Conservation (phyloP, 1,284 basidiomycete genomes). For the Ustilago xerochloae region DNA sequence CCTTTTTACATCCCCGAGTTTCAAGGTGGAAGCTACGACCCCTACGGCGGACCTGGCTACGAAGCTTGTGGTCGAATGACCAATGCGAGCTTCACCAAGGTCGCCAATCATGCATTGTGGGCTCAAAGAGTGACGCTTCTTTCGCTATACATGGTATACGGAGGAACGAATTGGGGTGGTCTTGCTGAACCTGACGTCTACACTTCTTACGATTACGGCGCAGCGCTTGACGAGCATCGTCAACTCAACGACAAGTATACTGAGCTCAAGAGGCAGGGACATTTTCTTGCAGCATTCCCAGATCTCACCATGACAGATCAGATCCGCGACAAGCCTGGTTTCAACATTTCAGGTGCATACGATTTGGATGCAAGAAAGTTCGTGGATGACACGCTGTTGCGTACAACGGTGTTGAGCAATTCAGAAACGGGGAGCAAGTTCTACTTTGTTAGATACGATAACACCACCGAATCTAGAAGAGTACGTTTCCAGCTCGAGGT, state of each 20-base stretch:
- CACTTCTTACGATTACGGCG: conserved; percentile 70
- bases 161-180: conserved; percentile 78
- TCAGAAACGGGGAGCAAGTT: conserved; percentile 70
- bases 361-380: conserved; percentile 7
- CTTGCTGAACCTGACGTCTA: conserved; percentile 38
- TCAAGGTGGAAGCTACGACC: conserved; percentile 66
- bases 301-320: conserved; percentile 47
- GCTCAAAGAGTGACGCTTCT: conserved; percentile 48
- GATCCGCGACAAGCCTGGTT: conserved; percentile 22
- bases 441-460: conserved; percentile 76
- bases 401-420: conserved; percentile 40
- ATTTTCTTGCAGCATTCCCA: conserved; percentile 45
- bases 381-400: conserved; percentile 8
- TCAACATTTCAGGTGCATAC: conserved; percentile 21
- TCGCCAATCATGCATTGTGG: conserved; percentile 38
- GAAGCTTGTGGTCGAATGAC: conserved; percentile 43
- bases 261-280: conserved; percentile 51
- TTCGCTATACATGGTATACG: conserved; percentile 76
- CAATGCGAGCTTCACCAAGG: conserved; percentile 40
- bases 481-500: conserved; percentile 26
- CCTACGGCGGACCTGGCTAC: conserved; percentile 49
- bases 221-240: conserved; percentile 46
- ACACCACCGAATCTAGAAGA: conserved; percentile 49
- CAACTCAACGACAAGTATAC: conserved; percentile 44
- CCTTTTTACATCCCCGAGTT: conserved; percentile 77